phyloP scores from a whole-genome alignment of 192 early-diverging fungal genomes.

The Ambispora gerdemannii region DNA sequence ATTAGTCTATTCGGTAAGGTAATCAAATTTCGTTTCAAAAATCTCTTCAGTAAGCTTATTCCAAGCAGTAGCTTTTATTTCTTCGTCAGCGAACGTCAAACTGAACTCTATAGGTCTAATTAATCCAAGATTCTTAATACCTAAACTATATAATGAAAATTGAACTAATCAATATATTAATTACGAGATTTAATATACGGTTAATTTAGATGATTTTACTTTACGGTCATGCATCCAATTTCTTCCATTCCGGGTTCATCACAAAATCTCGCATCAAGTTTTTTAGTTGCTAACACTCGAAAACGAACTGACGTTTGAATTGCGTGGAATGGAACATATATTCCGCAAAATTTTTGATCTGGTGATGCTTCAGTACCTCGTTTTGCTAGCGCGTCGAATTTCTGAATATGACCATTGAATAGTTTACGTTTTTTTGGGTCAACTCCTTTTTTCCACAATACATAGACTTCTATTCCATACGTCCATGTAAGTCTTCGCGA shows the following conservation, averaged over 20 bases:
- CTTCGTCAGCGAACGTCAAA: conserved; percentile 6
- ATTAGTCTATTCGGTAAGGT: no score
- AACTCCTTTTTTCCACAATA: neutral
- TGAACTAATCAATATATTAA: neutral
- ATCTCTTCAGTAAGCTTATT: neutral
- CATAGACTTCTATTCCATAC: neutral
- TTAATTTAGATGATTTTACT: neutral
- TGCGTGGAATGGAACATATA: neutral
- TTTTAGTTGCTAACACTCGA: neutral
- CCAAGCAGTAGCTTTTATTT: conserved; percentile 19
- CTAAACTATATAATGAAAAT: neutral
- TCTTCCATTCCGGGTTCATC: neutral
- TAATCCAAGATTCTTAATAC: neutral
- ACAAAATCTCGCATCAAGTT: neutral
- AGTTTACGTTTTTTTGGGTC: neutral
- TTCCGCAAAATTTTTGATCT: neutral
- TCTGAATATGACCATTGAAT: neutral
- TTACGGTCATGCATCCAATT: neutral
- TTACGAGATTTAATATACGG: neutral
- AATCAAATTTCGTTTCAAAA: conserved; percentile 6
- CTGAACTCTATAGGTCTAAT: conserved; percentile 9
- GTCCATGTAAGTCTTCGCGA: neutral
- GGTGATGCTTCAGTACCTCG: neutral
- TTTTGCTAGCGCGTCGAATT: neutral
- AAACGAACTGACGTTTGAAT: conserved; percentile 2